phyloP scores from a whole-genome alignment of 2,329 filamentous ascomycete genomes.

The Hawksworthiomyces lignivorus region DNA sequence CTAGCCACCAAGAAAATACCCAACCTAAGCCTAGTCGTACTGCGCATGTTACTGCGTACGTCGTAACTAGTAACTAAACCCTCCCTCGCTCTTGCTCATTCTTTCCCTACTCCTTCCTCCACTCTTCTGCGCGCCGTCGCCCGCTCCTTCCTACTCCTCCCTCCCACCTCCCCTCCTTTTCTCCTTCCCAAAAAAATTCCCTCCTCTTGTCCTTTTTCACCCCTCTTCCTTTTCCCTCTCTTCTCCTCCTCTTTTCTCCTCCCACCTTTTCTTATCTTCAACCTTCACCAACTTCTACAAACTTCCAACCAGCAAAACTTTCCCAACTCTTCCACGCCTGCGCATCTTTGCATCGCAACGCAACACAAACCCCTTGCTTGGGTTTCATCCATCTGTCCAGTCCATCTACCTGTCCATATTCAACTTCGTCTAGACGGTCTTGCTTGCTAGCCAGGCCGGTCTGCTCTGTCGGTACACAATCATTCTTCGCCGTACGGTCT shows the following conservation, averaged over 20 bases:
- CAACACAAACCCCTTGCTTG: too few relatives aligned
- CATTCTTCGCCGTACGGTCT: too few relatives aligned
- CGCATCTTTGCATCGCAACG: too few relatives aligned
- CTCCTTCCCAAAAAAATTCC: slow-evolving; percentile 15
- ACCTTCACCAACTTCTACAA: neutral
- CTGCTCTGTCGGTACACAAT: slow-evolving; percentile 10
- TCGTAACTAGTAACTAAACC: too few relatives aligned
- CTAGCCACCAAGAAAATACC: too few relatives aligned
- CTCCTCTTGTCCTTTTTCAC: slow-evolving; percentile 11
- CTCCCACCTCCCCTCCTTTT: slow-evolving; percentile 15
- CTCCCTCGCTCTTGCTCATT: too few relatives aligned
- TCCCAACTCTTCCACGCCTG: neutral
- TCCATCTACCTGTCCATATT: too few relatives aligned
- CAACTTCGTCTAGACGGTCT: slow-evolving; percentile 9
- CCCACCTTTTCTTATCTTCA: too few relatives aligned
- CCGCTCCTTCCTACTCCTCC: slow-evolving; percentile 14
- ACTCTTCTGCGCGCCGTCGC: slow-evolving; percentile 9
- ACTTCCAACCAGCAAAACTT: neutral
- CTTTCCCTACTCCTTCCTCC: slow-evolving; percentile 3
- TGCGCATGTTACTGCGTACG: too few relatives aligned
- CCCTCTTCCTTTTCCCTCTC: slow-evolving; percentile 12
- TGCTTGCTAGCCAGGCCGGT: slow-evolving; percentile 10
- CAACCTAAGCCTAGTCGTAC: too few relatives aligned
- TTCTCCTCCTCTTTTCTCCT: neutral
- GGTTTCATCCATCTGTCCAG: too few relatives aligned